These are phyloP conservation scores for Coemansia sp. DNA, from an alignment of 192 early-diverging fungal species.

Conservation along the genomic window DNA sequence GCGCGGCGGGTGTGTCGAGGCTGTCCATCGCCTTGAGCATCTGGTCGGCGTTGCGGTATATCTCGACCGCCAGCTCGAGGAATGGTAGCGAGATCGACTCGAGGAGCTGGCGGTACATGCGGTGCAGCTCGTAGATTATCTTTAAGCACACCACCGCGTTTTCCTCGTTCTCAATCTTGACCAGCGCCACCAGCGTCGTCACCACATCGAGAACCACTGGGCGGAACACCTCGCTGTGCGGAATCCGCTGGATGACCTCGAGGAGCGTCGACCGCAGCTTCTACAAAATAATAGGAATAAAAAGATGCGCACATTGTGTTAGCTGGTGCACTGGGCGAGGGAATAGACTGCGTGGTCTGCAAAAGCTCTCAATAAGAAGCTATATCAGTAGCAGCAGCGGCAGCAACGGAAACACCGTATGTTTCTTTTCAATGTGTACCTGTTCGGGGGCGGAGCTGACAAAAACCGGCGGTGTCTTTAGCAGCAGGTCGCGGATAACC, in stretches of 20 bases:
- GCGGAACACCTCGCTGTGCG: slow-evolving; percentile 79
- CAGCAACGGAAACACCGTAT: neutral
- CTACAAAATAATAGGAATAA: slow-evolving; percentile 29
- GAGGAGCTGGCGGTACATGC: slow-evolving; percentile 72
- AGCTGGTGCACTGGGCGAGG: too few relatives aligned
- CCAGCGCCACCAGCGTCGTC: slow-evolving; percentile 67
- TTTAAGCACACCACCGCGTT: slow-evolving; percentile 91
- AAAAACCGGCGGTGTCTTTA: slow-evolving; percentile 70
- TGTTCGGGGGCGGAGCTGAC: slow-evolving; percentile 71
- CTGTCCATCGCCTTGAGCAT: slow-evolving; percentile 85
- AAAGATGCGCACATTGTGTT: too few relatives aligned
- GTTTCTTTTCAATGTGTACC: slow-evolving; percentile 13
- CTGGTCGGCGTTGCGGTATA: slow-evolving; percentile 72
- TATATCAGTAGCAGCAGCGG: neutral
- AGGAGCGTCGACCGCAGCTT: slow-evolving; percentile 85
- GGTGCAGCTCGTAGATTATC: slow-evolving; percentile 94
- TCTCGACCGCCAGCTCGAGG: slow-evolving; percentile 86
- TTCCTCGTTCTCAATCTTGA: slow-evolving; percentile 95
- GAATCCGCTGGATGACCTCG: slow-evolving; percentile 91
- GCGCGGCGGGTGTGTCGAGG: slow-evolving; percentile 56
- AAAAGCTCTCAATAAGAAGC: neutral
- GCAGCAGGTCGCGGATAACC: slow-evolving; percentile 72
- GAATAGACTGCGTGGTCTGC: too few relatives aligned
- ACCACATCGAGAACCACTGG: slow-evolving; percentile 75
- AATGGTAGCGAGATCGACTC: slow-evolving; percentile 89